A percentile compares a stretch with the other conserved stretches of the same genome.
phyloP scores from a whole-genome alignment of 257 asterid species.

The Primulina tabacum region DNA sequence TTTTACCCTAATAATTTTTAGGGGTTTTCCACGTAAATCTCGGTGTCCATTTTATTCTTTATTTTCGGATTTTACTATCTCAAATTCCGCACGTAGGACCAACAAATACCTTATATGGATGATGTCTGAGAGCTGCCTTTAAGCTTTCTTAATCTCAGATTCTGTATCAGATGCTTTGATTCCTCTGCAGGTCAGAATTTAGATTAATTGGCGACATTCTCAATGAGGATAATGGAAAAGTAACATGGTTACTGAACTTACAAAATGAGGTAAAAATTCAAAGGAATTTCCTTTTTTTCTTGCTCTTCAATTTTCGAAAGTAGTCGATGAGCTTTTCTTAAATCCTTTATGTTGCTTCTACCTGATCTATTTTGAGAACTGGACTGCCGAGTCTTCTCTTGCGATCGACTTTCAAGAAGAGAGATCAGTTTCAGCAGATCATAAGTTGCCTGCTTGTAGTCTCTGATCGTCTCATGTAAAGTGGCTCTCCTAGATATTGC shows the following conservation, averaged over 20 bases:
- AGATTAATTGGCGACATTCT: conserved; percentile 15
- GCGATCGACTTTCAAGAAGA: conserved; percentile 60
- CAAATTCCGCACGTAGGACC: no score
- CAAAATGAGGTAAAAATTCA: conserved; percentile 84
- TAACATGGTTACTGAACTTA: conserved; percentile 38
- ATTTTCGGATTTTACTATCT: no score
- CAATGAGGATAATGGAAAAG: neutral
- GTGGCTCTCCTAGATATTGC: conserved; percentile 94
- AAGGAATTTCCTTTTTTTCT: conserved; percentile 51
- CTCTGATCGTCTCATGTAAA: conserved; percentile 85
- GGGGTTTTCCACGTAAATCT: no score
- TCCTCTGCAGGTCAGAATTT: conserved; percentile 55
- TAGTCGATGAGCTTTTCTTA: conserved; percentile 60
- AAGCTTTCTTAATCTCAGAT: conserved; percentile 90
- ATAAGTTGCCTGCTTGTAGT: conserved; percentile 65
- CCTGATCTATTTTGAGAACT: conserved; percentile 39
- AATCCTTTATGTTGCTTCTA: conserved; percentile 56
- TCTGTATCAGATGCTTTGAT: conserved; percentile 76
- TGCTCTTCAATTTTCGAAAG: conserved; percentile 64
- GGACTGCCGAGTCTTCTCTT: conserved; percentile 37
- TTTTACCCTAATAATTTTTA: no score
- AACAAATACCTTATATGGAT: conserved; percentile 99
- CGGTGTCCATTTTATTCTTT: no score
- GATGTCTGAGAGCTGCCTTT: conserved; percentile 97
- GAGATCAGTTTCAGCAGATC: conserved; percentile 67